These are phyloP conservation scores for Sordariomycetes sp. DNA, from an alignment of 2,329 filamentous ascomycete species.

Conservation along the genomic window DNA sequence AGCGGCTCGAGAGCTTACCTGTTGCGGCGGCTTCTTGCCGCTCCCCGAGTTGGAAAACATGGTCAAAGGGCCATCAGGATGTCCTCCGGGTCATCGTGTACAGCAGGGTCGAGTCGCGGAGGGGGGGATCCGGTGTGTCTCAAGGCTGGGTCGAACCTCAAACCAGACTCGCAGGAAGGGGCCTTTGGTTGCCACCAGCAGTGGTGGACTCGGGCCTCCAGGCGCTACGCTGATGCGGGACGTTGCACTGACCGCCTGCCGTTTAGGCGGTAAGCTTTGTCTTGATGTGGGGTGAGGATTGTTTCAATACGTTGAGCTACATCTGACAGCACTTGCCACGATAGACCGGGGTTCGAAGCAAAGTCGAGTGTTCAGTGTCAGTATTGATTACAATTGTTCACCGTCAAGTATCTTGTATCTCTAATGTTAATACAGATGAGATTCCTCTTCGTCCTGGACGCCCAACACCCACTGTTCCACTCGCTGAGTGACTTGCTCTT, in stretches of 20 bases:
- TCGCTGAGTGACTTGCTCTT: not conserved
- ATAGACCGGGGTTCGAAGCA: too few species aligned
- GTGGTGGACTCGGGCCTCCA: not conserved
- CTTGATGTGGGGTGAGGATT: too few species aligned
- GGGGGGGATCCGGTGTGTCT: not conserved
- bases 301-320: too few species aligned
- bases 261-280: not conserved
- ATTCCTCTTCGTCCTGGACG: not conserved
- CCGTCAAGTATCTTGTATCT: too few species aligned
- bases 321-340: too few species aligned
- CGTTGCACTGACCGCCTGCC: not conserved
- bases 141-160: not conserved
- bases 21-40: constrained; percentile 60
- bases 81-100: not conserved
- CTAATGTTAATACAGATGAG: too few species aligned
- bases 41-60: constrained; percentile 58
- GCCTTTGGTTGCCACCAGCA: not conserved
- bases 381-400: too few species aligned
- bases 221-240: not conserved
- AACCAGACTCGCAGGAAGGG: not conserved
- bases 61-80: constrained; percentile 12
- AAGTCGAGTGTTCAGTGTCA: too few species aligned
- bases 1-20: constrained; percentile 36
- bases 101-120: not conserved
- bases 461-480: too few species aligned